Conservation (phyloP, 2,329 filamentous ascomycete genomes). For the Calonectria pteridis region DNA sequence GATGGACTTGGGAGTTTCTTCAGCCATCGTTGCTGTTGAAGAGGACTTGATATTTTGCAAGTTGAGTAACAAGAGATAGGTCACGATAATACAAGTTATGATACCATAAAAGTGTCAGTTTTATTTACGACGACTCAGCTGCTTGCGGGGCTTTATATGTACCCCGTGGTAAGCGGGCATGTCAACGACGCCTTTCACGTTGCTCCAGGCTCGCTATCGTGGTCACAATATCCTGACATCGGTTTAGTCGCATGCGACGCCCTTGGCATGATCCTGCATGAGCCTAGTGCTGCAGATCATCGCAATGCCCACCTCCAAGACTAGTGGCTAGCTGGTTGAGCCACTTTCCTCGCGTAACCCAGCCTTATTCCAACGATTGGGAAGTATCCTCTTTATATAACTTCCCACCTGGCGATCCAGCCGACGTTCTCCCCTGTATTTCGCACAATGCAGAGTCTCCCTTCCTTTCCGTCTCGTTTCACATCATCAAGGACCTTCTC, state of each 20-base stretch:
- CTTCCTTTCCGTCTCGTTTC: constrained; percentile 53
- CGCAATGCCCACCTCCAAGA: background rate
- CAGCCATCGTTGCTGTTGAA: constrained; percentile 31
- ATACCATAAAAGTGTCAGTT: constrained; percentile 13
- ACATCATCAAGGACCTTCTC: constrained; percentile 63
- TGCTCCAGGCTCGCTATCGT: background rate
- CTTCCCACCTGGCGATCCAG: constrained; percentile 83
- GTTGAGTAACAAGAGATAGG: background rate
- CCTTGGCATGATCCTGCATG: constrained; percentile 12
- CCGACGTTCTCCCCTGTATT: constrained; percentile 84
- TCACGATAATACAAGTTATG: background rate
- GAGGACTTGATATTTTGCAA: background rate
- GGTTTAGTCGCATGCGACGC: background rate
- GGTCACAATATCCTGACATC: constrained; percentile 2
- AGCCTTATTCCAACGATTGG: background rate
- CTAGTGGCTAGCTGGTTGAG: background rate
- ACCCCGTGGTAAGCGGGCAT: constrained; percentile 18
- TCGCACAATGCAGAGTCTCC: constrained; percentile 80
- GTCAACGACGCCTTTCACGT: constrained; percentile 48
- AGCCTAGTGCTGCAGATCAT: constrained; percentile 15
- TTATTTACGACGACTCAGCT: constrained; percentile 14
- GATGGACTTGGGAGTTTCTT: constrained; percentile 51
- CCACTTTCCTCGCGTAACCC: background rate
- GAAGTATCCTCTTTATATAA: constrained; percentile 57
- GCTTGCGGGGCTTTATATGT: constrained; percentile 29